Percentiles rank a stretch among this genome's conserved stretches.
Conservation (phyloP, 2,329 filamentous ascomycete genomes). For the Fusarium penzigii region DNA sequence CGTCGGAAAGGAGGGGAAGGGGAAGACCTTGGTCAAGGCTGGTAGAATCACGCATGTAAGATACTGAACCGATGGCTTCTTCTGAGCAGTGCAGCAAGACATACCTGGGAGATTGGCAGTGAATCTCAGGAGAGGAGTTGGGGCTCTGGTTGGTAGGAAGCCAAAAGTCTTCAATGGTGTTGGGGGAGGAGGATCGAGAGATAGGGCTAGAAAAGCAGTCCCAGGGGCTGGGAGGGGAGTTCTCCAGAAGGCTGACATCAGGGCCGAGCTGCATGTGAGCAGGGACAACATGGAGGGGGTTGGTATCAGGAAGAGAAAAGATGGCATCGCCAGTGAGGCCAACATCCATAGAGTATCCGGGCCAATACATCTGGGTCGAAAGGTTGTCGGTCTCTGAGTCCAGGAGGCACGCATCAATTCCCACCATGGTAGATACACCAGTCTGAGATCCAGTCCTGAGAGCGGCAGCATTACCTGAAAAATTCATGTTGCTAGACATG, state of each 20-base stretch:
- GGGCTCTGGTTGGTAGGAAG: conserved; percentile 34
- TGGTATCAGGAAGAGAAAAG: conserved; percentile 45
- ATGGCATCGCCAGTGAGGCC: conserved; percentile 44
- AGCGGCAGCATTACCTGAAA: conserved; percentile 51
- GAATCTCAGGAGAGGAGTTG: conserved; percentile 51
- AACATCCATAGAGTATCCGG: conserved; percentile 47
- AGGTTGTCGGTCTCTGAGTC: conserved; percentile 50
- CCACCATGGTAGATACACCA: conserved; percentile 40
- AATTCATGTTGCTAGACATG: conserved; percentile 52
- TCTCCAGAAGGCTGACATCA: conserved; percentile 48
- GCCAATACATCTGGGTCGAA: conserved; percentile 53
- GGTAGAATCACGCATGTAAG: conserved; percentile 23
- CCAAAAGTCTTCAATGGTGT: conserved; percentile 52
- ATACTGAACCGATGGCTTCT: conserved; percentile 9
- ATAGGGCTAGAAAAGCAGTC: conserved; percentile 54
- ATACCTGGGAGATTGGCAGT: conserved; percentile 56
- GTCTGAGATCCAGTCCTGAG: conserved; percentile 44
- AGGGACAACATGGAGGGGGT: conserved; percentile 56
- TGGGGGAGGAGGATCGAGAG: conserved; percentile 53
- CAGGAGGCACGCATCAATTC: conserved; percentile 54
- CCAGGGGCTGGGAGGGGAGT: conserved; percentile 54
- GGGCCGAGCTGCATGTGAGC: conserved; percentile 57
- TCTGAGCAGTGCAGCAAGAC: conserved; percentile 30
- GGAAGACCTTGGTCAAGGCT: conserved; percentile 36
- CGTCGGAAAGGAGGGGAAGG: conserved; percentile 33